A percentile compares a stretch with the other conserved stretches of the same genome.
Conservation (phyloP, 1,284 basidiomycete genomes). For the Marasmius oreades region DNA sequence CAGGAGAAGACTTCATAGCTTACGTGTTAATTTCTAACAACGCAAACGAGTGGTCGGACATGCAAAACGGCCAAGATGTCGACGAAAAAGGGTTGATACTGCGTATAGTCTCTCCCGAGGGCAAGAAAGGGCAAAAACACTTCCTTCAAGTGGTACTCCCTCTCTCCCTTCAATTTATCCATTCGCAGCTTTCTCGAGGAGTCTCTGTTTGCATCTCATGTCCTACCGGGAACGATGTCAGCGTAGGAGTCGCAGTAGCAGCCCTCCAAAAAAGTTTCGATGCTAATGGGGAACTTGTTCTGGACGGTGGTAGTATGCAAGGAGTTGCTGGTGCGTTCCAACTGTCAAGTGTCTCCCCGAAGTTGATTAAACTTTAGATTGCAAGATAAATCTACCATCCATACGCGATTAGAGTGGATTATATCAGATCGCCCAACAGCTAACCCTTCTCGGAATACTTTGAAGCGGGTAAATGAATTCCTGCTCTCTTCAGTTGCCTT, state of each 20-base stretch:
- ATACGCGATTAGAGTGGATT: constrained; percentile 77
- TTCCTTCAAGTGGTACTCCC: constrained; percentile 52
- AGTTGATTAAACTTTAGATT: background rate
- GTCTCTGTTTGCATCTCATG: constrained; percentile 50
- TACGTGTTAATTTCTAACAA: constrained; percentile 7
- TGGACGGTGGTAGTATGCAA: background rate
- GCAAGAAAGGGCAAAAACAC: constrained; percentile 51
- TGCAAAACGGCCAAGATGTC: constrained; percentile 11
- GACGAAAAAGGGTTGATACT: background rate
- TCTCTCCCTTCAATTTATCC: constrained; percentile 44
- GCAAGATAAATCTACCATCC: constrained; percentile 54
- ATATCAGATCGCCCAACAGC: constrained; percentile 66
- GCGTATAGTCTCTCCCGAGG: constrained; percentile 29
- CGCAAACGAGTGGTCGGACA: background rate
- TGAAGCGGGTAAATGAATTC: constrained; percentile 79
- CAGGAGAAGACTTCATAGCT: background rate
- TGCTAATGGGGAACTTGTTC: constrained; percentile 39
- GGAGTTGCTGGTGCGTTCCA: constrained; percentile 15
- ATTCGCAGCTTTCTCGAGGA: constrained; percentile 32
- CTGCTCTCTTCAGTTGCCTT: constrained; percentile 41
- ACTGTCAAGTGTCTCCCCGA: background rate
- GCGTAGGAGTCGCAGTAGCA: constrained; percentile 60
- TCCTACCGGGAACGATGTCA: constrained; percentile 53
- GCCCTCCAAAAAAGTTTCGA: constrained; percentile 59
- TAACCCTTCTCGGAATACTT: constrained; percentile 72